phyloP scores from a whole-genome alignment of 306 rosid species.

The Prunus dulcis region DNA sequence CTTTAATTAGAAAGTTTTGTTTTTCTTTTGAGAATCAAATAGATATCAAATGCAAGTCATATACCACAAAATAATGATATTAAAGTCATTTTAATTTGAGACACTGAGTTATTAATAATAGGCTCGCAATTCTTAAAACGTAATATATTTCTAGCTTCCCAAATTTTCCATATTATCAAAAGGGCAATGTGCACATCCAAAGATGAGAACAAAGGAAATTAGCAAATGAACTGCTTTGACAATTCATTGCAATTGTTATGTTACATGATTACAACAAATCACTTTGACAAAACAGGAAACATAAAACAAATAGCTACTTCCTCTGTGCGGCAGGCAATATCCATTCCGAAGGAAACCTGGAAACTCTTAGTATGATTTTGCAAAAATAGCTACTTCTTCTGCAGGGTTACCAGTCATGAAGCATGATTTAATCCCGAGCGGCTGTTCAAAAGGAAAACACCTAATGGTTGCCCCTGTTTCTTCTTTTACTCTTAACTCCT shows the following conservation, averaged over 20 bases:
- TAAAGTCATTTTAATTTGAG: too few relatives aligned
- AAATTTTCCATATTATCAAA: too few relatives aligned
- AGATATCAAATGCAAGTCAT: too few relatives aligned
- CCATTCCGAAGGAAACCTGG: slow-evolving; percentile 17
- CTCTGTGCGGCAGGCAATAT: slow-evolving; percentile 4
- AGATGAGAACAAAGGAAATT: neutral
- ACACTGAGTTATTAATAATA: too few relatives aligned
- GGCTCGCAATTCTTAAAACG: too few relatives aligned
- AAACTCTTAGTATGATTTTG: slow-evolving; percentile 67
- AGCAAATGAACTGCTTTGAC: neutral
- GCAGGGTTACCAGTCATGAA: slow-evolving; percentile 85
- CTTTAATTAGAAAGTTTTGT: too few relatives aligned
- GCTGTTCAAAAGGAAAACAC: slow-evolving; percentile 91
- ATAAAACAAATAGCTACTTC: neutral
- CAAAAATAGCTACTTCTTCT: slow-evolving; percentile 88
- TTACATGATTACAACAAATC: neutral
- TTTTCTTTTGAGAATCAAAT: too few relatives aligned
- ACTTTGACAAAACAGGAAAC: neutral
- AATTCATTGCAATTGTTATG: neutral
- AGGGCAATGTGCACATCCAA: neutral
- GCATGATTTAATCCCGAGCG: slow-evolving; percentile 65
- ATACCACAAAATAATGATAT: neutral
- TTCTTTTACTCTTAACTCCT: slow-evolving; percentile 84
- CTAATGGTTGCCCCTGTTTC: slow-evolving; percentile 97
- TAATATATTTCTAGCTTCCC: too few relatives aligned